A percentile compares a stretch with the other conserved stretches of the same genome.
Conservation (phyloP, 805 yeast species). For the Yarrowia sp. region DNA sequence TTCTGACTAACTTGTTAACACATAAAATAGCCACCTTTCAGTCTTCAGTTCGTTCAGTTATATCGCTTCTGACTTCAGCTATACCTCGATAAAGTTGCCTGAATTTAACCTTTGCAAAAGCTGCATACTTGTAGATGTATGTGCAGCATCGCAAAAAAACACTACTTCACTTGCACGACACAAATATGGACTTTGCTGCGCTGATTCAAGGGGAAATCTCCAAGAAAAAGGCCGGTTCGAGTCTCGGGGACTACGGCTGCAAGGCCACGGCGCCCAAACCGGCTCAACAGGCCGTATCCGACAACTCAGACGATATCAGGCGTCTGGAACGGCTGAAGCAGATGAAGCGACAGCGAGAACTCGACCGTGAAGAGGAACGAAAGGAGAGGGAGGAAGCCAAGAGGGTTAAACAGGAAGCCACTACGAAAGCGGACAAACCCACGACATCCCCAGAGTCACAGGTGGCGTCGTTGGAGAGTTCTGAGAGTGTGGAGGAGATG, state of each 20-base stretch:
- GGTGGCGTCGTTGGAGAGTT: too few relatives aligned
- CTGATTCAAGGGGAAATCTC: conserved; percentile 35
- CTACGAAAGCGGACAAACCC: background rate
- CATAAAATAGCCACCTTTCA: too few relatives aligned
- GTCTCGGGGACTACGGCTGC: background rate
- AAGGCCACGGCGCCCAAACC: conserved; percentile 2
- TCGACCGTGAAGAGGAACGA: conserved; percentile 6
- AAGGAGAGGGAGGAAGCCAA: conserved; percentile 13
- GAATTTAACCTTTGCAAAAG: background rate
- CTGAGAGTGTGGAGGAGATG: conserved; percentile 3
- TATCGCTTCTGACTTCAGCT: too few relatives aligned
- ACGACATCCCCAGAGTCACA: background rate
- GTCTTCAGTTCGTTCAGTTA: too few relatives aligned
- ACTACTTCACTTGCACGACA: background rate
- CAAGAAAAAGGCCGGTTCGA: conserved; percentile 8
- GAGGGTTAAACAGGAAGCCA: background rate
- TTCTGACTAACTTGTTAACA: too few relatives aligned
- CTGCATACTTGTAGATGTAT: conserved; percentile 2
- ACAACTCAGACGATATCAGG: conserved; percentile 18
- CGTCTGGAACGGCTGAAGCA: conserved; percentile 40
- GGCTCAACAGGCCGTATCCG: background rate
- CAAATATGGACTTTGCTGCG: conserved; percentile 26
- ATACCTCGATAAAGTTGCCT: conserved; percentile 3
- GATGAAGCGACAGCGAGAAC: conserved; percentile 43
- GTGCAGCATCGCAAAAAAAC: conserved; percentile 25